Percentiles rank a stretch among this genome's conserved stretches.
These are phyloP conservation scores for Starmerella powellii DNA, from an alignment of 805 yeast genomes.

Conservation along the genomic window DNA sequence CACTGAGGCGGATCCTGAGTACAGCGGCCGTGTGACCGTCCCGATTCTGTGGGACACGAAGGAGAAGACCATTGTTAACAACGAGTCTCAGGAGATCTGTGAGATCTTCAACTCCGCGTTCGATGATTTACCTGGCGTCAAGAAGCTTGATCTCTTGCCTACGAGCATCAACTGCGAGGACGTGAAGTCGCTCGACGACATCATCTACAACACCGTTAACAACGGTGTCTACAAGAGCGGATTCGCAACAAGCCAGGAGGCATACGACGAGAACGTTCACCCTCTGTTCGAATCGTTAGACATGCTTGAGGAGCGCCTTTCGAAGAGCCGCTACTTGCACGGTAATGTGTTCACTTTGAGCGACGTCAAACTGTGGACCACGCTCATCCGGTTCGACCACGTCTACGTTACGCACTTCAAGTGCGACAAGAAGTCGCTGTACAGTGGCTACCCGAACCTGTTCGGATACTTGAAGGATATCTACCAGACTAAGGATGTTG, in stretches of 20 bases:
- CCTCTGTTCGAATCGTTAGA: constrained; percentile 54
- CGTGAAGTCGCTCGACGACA: constrained; percentile 66
- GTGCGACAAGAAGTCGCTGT: constrained; percentile 72
- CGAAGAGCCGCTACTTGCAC: constrained; percentile 37
- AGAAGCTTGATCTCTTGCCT: constrained; percentile 32
- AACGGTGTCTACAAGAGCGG: constrained; percentile 92
- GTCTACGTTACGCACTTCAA: constrained; percentile 94
- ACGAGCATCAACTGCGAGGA: constrained; percentile 21
- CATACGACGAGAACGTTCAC: constrained; percentile 56
- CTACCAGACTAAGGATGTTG: constrained; percentile 58
- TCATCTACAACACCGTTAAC: constrained; percentile 78
- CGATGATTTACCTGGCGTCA: constrained; percentile 32
- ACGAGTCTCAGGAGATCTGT: constrained; percentile 82
- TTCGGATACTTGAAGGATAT: constrained; percentile 71
- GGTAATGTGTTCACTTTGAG: constrained; percentile 75
- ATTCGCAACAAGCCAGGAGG: constrained; percentile 72
- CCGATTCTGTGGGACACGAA: constrained; percentile 90
- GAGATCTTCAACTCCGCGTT: constrained; percentile 72
- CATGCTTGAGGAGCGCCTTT: constrained; percentile 29
- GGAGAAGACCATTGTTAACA: constrained; percentile 70
- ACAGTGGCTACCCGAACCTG: constrained; percentile 63
- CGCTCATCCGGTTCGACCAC: constrained; percentile 82
- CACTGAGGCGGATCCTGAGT: constrained; percentile 60
- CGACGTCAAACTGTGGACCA: constrained; percentile 75
- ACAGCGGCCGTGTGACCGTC: constrained; percentile 76